Conservation (phyloP, 225 moss, liverwort and hornwort species). For the Pseudisothecium myosuroides region DNA sequence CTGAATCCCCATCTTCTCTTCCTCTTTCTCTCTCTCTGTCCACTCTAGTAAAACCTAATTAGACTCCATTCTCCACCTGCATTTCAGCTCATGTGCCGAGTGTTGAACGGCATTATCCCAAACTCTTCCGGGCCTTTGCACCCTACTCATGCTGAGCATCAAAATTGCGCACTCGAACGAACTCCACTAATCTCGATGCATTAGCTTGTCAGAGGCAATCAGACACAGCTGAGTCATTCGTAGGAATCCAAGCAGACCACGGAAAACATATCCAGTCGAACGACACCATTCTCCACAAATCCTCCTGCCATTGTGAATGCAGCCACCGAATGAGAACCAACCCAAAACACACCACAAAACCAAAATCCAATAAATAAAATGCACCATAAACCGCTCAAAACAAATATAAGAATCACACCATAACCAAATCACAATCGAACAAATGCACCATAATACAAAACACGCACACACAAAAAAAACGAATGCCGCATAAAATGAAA, state of each 20-base stretch:
- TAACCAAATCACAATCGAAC: background rate
- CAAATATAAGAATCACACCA: background rate
- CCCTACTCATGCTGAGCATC: conserved; percentile 21
- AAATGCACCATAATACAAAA: background rate
- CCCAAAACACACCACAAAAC: background rate
- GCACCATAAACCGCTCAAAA: background rate
- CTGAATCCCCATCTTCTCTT: conserved; percentile 71
- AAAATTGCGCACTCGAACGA: background rate
- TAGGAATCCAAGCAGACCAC: background rate
- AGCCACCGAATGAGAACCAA: background rate
- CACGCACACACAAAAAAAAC: no score
- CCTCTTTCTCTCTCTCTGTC: background rate
- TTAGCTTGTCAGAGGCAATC: background rate
- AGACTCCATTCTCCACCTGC: conserved; percentile 26
- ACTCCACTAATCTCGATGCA: background rate
- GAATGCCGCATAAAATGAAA: background rate
- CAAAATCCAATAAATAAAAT: background rate
- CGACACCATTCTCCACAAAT: background rate
- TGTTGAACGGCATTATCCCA: conserved; percentile 13
- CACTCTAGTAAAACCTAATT: background rate
- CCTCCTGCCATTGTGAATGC: background rate
- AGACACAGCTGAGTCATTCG: background rate
- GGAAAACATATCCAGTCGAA: background rate
- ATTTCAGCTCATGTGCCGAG: conserved; percentile 44
- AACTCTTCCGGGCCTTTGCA: background rate